Base-by-base conservation (phyloP, 208 protist species). In the Sergeia podlipaevii region DNA sequence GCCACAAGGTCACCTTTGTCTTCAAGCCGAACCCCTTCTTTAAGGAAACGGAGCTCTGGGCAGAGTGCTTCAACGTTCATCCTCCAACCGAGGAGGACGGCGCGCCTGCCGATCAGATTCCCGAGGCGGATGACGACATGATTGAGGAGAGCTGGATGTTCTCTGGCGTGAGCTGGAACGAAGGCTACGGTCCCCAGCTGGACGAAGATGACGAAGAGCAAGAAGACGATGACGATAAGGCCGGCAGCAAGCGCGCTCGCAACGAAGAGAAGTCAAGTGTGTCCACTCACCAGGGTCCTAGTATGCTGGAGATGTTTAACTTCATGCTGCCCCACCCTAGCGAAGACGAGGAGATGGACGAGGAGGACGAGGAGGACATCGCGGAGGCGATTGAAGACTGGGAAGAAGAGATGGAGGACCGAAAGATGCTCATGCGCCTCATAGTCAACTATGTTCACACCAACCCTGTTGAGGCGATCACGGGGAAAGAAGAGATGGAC, bases 101-200 rank as follows among this genome's bases (percentile, higher is more conserved):
- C 34, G 34, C 2, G 28, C 17, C 49, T 4, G 53, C 26, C 5
- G 49, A 45, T 18, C 24, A 21, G 13, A 46, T 45, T 18, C 41
- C 49, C 28, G 26, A 48, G 17, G 7, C 30, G 28, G 47, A 55
- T 18, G 41, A 62, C 13, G 46, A 44, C 20, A 24, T 37, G 13
- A 33, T 52, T 27, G 65, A 80, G 49, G 71, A 81, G 44, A 18
- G 21, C 5, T 86, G 70, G 56, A 3, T 11, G 2, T 91, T 89
- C 66, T 92, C 85, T 1, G 85, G 80, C 27, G 54, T 92, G 18
- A 88, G 80, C 17, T 92, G 85, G 81, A 83, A 83, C 49, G 63
- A 60, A 0, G 80, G 78, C 6, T 69, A 89, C 62, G 80, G 85
- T 0, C 85, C 85, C 0, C 28, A 15, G 1, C 29, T 33, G 20